These are phyloP conservation scores for Naganishia sp. DNA, from an alignment of 1,284 basidiomycete genomes.

Conservation along the genomic window DNA sequence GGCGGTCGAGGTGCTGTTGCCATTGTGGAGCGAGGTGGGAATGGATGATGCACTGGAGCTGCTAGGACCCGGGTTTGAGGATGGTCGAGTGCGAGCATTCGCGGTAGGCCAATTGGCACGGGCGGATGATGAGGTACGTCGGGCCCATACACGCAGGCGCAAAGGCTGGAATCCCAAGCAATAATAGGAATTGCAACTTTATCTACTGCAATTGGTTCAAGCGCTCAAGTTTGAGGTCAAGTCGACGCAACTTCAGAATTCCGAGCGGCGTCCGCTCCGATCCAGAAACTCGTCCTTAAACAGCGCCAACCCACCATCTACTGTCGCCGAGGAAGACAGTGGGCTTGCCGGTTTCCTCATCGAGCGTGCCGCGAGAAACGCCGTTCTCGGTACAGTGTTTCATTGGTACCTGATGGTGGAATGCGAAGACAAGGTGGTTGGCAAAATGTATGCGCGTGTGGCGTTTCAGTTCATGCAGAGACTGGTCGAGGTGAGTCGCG, in stretches of 20 bases:
- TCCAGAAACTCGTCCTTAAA: conserved; percentile 60
- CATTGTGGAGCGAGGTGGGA: conserved; percentile 96
- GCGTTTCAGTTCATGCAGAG: conserved; percentile 84
- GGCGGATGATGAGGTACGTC: conserved; percentile 87
- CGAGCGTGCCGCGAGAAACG: conserved; percentile 75
- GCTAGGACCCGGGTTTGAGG: conserved; percentile 84
- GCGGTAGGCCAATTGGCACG: conserved; percentile 86
- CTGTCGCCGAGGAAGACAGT: conserved; percentile 74
- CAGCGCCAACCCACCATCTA: conserved; percentile 53
- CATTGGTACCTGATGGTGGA: conserved; percentile 99
- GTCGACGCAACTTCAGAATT: conserved; percentile 16
- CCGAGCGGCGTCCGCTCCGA: conserved; percentile 16
- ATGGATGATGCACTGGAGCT: conserved; percentile 95
- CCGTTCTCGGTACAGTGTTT: conserved; percentile 82
- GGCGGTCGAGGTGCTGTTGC: conserved; percentile 91
- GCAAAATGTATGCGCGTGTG: conserved; percentile 89
- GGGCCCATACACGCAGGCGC: neutral
- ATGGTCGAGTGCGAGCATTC: conserved; percentile 88
- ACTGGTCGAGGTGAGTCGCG: conserved; percentile 69
- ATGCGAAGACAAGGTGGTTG: conserved; percentile 70
- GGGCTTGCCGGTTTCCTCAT: conserved; percentile 90
- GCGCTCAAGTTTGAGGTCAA: conserved; percentile 84
- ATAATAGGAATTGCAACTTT: conserved; percentile 80
- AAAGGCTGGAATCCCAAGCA: conserved; percentile 1
- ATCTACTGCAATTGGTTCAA: conserved; percentile 94